Percentiles rank a stretch among this genome's conserved stretches.
These are phyloP conservation scores for Eucalyptus tenuipes DNA, from an alignment of 345 rosid species.

Conservation along the genomic window DNA sequence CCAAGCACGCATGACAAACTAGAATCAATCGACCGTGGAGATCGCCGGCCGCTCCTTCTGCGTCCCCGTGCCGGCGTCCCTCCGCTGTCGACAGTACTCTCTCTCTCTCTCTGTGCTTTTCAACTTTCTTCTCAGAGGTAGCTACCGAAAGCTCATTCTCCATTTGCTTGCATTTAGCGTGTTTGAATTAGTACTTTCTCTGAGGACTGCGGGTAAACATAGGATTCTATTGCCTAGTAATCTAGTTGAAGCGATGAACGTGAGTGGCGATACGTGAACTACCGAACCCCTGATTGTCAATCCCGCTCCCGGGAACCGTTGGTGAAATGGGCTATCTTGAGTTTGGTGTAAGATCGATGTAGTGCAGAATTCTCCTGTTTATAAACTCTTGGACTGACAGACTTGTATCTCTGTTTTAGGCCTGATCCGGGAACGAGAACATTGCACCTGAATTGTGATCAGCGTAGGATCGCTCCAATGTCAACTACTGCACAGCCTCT, in stretches of 20 bases:
- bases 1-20: background rate
- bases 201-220: background rate
- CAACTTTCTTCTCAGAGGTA: background rate
- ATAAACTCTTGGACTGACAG: background rate
- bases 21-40: background rate
- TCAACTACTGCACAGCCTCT: constrained; percentile 19
- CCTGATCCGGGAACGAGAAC: background rate
- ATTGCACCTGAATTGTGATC: background rate
- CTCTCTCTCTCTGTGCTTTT: background rate
- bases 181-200: background rate
- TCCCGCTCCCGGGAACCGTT: background rate
- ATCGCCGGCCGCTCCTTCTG: background rate
- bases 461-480: background rate
- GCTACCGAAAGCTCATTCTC: background rate
- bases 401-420: background rate
- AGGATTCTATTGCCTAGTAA: background rate
- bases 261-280: background rate
- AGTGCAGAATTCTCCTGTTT: background rate
- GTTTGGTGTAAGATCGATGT: background rate
- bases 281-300: background rate
- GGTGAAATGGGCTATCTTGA: background rate
- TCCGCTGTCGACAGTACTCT: background rate
- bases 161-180: background rate
- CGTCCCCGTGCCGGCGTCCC: background rate
- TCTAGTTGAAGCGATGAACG: background rate